These are phyloP conservation scores for Ochetophila trinervis DNA, from an alignment of 306 rosid genomes.

Conservation along the genomic window DNA sequence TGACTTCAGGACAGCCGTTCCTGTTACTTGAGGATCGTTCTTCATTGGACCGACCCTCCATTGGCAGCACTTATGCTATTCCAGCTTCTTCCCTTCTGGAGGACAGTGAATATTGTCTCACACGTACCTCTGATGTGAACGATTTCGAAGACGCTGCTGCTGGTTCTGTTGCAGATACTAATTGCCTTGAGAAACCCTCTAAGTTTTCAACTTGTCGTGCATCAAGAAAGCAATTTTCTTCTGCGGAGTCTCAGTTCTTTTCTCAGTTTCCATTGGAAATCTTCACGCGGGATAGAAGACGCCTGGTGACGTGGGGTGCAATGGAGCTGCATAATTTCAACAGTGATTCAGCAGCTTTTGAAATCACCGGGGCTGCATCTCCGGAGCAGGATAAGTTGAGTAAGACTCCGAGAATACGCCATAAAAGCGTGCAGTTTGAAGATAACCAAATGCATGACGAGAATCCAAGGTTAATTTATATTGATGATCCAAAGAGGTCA, in stretches of 20 bases:
- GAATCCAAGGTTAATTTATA: slow-evolving; percentile 68
- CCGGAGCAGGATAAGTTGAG: slow-evolving; percentile 43
- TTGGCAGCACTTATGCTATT: slow-evolving; percentile 34
- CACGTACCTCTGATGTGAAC: slow-evolving; percentile 24
- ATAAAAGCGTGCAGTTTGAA: slow-evolving; percentile 61
- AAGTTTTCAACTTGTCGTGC: slow-evolving; percentile 9
- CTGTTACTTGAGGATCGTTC: slow-evolving; percentile 46
- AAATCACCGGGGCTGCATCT: slow-evolving; percentile 37
- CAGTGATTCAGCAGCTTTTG: slow-evolving; percentile 34
- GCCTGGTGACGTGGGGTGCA: slow-evolving; percentile 55
- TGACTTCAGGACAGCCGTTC: slow-evolving; percentile 61
- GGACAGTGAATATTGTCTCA: slow-evolving; percentile 28
- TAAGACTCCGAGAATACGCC: slow-evolving; percentile 56
- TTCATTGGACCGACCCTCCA: slow-evolving; percentile 19
- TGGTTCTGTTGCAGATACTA: slow-evolving; percentile 25
- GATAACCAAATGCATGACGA: slow-evolving; percentile 51
- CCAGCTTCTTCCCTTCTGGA: slow-evolving; percentile 33
- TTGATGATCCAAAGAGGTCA: slow-evolving; percentile 71
- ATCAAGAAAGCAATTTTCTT: slow-evolving; percentile 21
- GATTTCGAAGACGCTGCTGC: slow-evolving; percentile 9
- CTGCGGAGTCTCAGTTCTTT: slow-evolving; percentile 26
- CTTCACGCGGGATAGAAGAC: slow-evolving; percentile 49
- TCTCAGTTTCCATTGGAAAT: slow-evolving; percentile 54
- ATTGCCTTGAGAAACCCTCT: slow-evolving; percentile 27
- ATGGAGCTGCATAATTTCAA: slow-evolving; percentile 61